Conservation (phyloP, 345 rosid species). For the Microcos paniculata region DNA sequence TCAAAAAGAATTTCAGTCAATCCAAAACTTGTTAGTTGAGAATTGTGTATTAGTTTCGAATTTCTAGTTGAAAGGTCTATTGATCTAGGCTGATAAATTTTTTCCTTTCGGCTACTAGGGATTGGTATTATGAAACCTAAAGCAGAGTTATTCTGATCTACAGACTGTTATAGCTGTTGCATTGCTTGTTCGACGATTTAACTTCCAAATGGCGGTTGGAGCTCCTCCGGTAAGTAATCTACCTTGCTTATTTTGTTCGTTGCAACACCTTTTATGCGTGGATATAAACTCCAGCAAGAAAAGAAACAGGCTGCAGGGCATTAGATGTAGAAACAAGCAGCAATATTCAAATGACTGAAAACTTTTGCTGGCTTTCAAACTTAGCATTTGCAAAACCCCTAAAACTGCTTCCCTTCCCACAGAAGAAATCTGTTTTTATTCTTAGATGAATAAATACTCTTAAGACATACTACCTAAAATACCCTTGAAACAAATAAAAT, state of each 20-base stretch:
- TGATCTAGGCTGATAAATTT: neutral
- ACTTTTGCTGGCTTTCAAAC: no score
- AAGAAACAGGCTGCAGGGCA: neutral
- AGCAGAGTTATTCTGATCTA: conserved; percentile 17
- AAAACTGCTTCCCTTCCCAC: no score
- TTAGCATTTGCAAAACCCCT: no score
- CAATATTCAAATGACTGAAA: neutral
- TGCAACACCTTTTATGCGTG: neutral
- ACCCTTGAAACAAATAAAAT: no score
- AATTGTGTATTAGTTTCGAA: neutral
- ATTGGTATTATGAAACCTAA: neutral
- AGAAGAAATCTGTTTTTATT: no score
- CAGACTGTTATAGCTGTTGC: conserved; percentile 83
- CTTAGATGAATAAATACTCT: no score
- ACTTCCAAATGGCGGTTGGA: conserved; percentile 76
- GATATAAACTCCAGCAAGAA: neutral
- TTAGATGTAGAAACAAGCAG: neutral
- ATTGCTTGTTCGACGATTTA: conserved; percentile 79
- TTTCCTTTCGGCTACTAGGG: neutral
- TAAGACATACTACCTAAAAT: no score
- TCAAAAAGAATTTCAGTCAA: neutral
- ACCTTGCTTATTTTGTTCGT: neutral
- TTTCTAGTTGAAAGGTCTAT: conserved; percentile 5
- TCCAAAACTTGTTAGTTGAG: neutral
- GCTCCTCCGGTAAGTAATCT: conserved; percentile 74